Evolutionary conservation across 345 rosid genomes (phyloP), one percentile per base, ranked within the genome.

Genomic region (Conringia planisiliqua): DNA sequence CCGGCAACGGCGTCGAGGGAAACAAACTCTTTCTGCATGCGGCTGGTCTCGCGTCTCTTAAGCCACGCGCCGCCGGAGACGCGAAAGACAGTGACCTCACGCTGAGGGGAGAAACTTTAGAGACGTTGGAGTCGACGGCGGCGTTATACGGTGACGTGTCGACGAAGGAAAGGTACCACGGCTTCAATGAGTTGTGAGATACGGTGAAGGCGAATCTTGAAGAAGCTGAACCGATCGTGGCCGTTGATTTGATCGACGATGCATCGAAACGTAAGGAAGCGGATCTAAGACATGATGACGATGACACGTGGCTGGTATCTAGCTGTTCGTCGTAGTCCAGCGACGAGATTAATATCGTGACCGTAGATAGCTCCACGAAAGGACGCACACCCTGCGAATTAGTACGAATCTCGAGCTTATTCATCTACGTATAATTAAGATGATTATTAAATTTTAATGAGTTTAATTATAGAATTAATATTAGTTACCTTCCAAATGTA

Each of bases 401-500:
- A 66, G 22, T 40, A 48, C 48, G 64, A 47, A 4, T 12, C 12
- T 12, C 12, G 18, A 30, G 36, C 0, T 66, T 51, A 59, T 29
- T 13, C 17, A 18, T 8, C 2, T 74, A 57, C 46, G 17, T 9
- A 46, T 9, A 36, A 11, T 60, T 32, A 16, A 3, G 4, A 7
- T 36, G 4, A 32, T 16, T 30, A 5, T 27, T 7, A 3, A 27
- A 35, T 26, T 26, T 10, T 10, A 7, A 27, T 35, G 24, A 62
- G 10, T 39, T 27, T 5, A 62, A 11, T 12, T 42, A 26, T 48
- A 17, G 24, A 24, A 10, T 42, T 17, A 58, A 33, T 10, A 17
- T 58, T n/a, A n/a, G n/a, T n/a, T 79, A 92, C 99, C 99, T 95
- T 95, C 98, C 98, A 95, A 2, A 95, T 62, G 52, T 86, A 92